Conservation (phyloP, 192 early-diverging fungal species). For the Linnemannia elongata region DNA sequence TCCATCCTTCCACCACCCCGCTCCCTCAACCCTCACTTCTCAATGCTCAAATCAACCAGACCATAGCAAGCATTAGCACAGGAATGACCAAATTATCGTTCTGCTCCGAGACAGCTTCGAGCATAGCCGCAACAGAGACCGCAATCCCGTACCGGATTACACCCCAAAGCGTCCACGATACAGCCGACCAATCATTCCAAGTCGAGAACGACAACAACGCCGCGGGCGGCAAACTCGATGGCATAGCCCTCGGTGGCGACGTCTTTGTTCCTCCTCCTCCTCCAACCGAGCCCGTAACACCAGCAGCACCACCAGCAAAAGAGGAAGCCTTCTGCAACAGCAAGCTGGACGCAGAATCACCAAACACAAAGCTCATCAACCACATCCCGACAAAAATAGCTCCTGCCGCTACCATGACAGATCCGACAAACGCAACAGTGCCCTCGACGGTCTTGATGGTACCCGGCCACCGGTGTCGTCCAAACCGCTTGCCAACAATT, state of each 20-base stretch:
- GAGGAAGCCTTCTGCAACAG: background rate
- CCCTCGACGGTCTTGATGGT: slow-evolving; percentile 90
- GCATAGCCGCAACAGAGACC: slow-evolving; percentile 65
- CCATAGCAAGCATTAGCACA: slow-evolving; percentile 74
- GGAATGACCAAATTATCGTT: slow-evolving; percentile 97
- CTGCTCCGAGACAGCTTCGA: slow-evolving; percentile 92
- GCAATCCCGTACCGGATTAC: slow-evolving; percentile 43
- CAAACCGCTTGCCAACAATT: slow-evolving; percentile 82
- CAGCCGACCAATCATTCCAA: slow-evolving; percentile 47
- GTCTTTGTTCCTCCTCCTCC: background rate
- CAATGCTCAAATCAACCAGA: slow-evolving; percentile 40
- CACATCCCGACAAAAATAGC: slow-evolving; percentile 52
- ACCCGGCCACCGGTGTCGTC: slow-evolving; percentile 79
- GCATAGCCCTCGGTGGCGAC: background rate
- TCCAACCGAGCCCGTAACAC: background rate
- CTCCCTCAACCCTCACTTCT: background rate
- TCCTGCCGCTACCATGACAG: slow-evolving; percentile 68
- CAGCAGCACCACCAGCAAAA: background rate
- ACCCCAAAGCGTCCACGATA: slow-evolving; percentile 35
- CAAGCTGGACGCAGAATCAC: slow-evolving; percentile 8
- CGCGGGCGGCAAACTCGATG: slow-evolving; percentile 27
- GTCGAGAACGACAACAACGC: slow-evolving; percentile 37
- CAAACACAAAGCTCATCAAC: slow-evolving; percentile 52
- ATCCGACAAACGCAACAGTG: slow-evolving; percentile 82
- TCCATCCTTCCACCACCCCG: background rate